phyloP scores from a whole-genome alignment of 2,329 filamentous ascomycete species.

The Coniochaeta sp. region DNA sequence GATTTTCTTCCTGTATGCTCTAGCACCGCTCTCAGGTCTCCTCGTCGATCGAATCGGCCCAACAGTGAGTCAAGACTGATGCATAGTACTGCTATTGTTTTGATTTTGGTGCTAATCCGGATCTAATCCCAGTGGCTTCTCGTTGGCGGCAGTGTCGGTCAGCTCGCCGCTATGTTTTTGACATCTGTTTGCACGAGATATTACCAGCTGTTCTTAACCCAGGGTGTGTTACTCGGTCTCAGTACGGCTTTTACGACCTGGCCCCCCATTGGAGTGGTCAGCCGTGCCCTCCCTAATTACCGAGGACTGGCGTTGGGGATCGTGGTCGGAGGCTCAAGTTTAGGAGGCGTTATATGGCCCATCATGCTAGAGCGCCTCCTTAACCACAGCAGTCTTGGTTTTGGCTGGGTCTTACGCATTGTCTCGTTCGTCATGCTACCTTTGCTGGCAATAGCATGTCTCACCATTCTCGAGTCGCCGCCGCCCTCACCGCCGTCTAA shows the following conservation, averaged over 20 bases:
- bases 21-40: constrained; percentile 17
- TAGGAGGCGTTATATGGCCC: constrained; percentile 25
- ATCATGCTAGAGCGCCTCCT: constrained; percentile 21
- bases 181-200: constrained; percentile 20
- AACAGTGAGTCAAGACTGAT: constrained; percentile 5
- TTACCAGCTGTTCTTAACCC: constrained; percentile 23
- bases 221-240: constrained; percentile 16
- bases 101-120: neutral
- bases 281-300: constrained; percentile 15
- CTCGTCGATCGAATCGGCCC: constrained; percentile 23
- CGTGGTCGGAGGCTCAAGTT: constrained; percentile 18
- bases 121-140: constrained; percentile 5
- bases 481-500: neutral
- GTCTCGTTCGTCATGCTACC: constrained; percentile 32
- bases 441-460: constrained; percentile 21
- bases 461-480: constrained; percentile 12
- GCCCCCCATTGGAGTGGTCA: constrained; percentile 14
- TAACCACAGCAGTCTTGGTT: constrained; percentile 16
- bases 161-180: constrained; percentile 19
- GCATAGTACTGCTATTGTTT: neutral
- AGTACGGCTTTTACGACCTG: constrained; percentile 14
- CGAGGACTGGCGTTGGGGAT: constrained; percentile 13
- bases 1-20: constrained; percentile 20
- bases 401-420: constrained; percentile 23
- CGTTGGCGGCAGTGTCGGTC: constrained; percentile 8